These are phyloP conservation scores for Penicillium griseofulvum DNA, from an alignment of 2,329 filamentous ascomycete genomes.

Conservation along the genomic window DNA sequence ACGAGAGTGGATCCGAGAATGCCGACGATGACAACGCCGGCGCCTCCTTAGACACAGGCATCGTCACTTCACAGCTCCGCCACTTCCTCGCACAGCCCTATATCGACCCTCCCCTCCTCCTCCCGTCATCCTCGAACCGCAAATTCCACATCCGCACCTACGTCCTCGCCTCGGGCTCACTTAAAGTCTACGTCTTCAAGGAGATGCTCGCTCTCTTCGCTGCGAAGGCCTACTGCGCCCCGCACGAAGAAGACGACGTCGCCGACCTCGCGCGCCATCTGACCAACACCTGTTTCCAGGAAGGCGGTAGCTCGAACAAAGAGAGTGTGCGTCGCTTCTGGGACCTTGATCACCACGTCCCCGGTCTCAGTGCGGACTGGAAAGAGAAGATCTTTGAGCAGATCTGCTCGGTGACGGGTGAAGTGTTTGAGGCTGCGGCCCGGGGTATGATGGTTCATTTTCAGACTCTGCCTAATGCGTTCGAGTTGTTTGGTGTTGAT, in stretches of 20 bases:
- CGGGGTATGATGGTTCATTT: slow-evolving; percentile 85
- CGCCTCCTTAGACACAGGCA: slow-evolving; percentile 48
- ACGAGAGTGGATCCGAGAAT: slow-evolving; percentile 43
- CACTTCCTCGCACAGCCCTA: slow-evolving; percentile 97
- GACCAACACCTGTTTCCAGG: slow-evolving; percentile 93
- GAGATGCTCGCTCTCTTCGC: slow-evolving; percentile 95
- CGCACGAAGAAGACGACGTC: slow-evolving; percentile 46
- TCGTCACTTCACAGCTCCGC: slow-evolving; percentile 85
- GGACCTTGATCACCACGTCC: slow-evolving; percentile 53
- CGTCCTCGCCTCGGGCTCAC: slow-evolving; percentile 73
- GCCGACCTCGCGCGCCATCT: slow-evolving; percentile 71
- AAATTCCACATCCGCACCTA: slow-evolving; percentile 98
- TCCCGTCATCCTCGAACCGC: slow-evolving; percentile 60
- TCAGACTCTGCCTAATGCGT: slow-evolving; percentile 80
- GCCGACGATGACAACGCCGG: slow-evolving; percentile 31
- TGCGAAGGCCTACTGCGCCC: slow-evolving; percentile 66
- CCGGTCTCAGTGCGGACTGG: slow-evolving; percentile 40
- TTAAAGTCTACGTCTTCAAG: slow-evolving; percentile 81
- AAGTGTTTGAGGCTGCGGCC: slow-evolving; percentile 83
- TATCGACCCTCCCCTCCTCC: slow-evolving; percentile 80
- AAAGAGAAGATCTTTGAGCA: slow-evolving; percentile 67
- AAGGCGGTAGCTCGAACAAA: slow-evolving; percentile 51
- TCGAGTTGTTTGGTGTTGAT: slow-evolving; percentile 89
- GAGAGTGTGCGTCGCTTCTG: slow-evolving; percentile 74
- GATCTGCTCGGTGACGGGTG: slow-evolving; percentile 70